Base-by-base conservation (phyloP, 768 basidiomycete species). In the Termitomyces sp. region DNA sequence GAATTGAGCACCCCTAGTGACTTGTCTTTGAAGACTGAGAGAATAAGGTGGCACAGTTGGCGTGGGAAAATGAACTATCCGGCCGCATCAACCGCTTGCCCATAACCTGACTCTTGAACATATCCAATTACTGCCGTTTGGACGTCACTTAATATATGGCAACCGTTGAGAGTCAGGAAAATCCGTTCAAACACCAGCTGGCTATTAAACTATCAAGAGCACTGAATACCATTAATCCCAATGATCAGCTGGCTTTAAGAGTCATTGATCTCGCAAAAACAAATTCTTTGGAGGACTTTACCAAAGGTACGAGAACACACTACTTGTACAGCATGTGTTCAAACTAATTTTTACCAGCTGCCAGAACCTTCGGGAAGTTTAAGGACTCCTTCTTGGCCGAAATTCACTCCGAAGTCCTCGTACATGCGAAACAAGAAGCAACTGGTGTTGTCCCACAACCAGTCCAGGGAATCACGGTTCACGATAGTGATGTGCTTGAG, bases 341-440 rank as follows among this genome's bases (percentile, higher is more conserved):
- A 29, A 20, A 43, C 59, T 53, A 43, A 59, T 54, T 37, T 14
- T 34, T 44, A 24, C 61, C 63, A 87, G 91, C 92, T 63, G 88
- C 89, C 34, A 82, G 78, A 60, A 75, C 86, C 32, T 95, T 97
- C 74, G 93, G 92, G 69, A 90, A 90, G 77, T 94, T 95, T 67
- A 79, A 87, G 67, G 83, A 85, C 66, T 82, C 85, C 36, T 90
- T 91, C 65, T 76, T 95, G 53, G 75, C 81, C 42, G 89, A 92
- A 61, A 72, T 95, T 8, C 90, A 93, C 74, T 77, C 81, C 65
- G 88, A 94, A 69, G 89, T 93, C 61, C 74, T 85, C 67, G 81
- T 83, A 60, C 88, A 90, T 75, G 77, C 75, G 57, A 79, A 84
- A 74, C 83, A 87, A 78, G 78, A 86, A 71, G 74, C 77, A 39